A percentile compares a stretch with the other conserved stretches of the same genome.
Conservation (phyloP, 2,329 filamentous ascomycete species). For the Stemphylium lycopersici region DNA sequence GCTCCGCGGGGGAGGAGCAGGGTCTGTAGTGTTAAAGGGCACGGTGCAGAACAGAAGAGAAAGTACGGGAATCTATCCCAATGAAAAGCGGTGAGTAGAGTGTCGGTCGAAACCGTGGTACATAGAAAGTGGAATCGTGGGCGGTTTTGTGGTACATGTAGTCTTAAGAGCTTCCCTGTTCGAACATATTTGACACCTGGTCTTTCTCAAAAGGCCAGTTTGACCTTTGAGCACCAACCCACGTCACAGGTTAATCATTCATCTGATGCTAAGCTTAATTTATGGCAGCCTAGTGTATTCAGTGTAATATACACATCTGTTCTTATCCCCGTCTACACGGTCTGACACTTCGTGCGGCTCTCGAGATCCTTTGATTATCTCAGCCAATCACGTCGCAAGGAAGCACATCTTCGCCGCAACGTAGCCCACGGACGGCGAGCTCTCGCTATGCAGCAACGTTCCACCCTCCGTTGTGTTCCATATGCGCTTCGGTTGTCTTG, state of each 20-base stretch:
- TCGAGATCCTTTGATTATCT: conserved; percentile 5
- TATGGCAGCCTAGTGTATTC: conserved; percentile 19
- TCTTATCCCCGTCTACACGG: conserved; percentile 1
- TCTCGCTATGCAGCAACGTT: not conserved
- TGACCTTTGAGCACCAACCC: conserved; percentile 29
- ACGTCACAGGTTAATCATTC: conserved; percentile 17
- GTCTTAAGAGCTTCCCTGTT: conserved; percentile 32
- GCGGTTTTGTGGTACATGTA: conserved; percentile 25
- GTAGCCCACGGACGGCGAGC: not conserved
- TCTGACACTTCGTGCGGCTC: not conserved
- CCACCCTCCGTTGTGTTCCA: not conserved
- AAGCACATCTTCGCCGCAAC: conserved; percentile 20
- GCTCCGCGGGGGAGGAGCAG: conserved; percentile 23
- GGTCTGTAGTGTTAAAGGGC: conserved; percentile 10
- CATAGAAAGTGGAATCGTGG: conserved; percentile 22
- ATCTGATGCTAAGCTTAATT: conserved; percentile 16
- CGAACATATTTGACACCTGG: conserved; percentile 36
- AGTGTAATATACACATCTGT: conserved; percentile 7
- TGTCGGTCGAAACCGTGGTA: conserved; percentile 23
- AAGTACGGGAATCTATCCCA: conserved; percentile 38
- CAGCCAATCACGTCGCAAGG: conserved; percentile 20
- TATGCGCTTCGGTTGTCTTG: not conserved
- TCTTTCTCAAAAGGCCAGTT: conserved; percentile 43
- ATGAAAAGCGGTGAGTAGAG: conserved; percentile 9
- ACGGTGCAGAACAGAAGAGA: conserved; percentile 21